Conservation (phyloP, 2,329 filamentous ascomycete species). For the Didymella lethalis region DNA sequence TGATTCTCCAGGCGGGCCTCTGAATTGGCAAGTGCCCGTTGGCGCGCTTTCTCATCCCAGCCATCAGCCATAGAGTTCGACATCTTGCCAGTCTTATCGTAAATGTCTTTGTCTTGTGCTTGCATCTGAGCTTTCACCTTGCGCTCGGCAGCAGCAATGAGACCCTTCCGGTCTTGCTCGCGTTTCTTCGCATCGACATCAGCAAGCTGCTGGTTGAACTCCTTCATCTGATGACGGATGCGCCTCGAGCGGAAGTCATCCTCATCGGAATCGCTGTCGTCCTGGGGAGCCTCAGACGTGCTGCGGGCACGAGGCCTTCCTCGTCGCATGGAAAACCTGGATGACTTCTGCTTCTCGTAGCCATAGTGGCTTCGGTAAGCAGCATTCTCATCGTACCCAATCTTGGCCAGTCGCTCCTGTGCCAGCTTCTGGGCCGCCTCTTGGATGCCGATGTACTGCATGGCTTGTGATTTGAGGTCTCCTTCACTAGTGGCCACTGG, state of each 20-base stretch:
- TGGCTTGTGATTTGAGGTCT: slow-evolving; percentile 62
- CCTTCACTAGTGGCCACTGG: slow-evolving; percentile 39
- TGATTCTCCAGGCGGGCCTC: slow-evolving; percentile 66
- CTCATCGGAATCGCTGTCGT: slow-evolving; percentile 50
- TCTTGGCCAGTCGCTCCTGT: slow-evolving; percentile 80
- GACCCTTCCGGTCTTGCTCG: slow-evolving; percentile 73
- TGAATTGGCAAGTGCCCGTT: slow-evolving; percentile 71
- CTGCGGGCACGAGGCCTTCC: slow-evolving; percentile 70
- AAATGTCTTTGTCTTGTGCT: slow-evolving; percentile 82
- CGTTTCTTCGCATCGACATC: slow-evolving; percentile 78
- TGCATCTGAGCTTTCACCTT: slow-evolving; percentile 84
- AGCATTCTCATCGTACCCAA: slow-evolving; percentile 73
- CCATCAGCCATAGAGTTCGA: slow-evolving; percentile 73
- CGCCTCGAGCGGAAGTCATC: slow-evolving; percentile 74
- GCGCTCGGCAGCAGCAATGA: slow-evolving; percentile 81
- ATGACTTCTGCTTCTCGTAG: slow-evolving; percentile 57
- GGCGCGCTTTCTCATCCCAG: slow-evolving; percentile 80
- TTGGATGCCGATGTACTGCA: slow-evolving; percentile 71
- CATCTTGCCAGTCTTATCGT: slow-evolving; percentile 76
- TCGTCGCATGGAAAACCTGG: slow-evolving; percentile 61
- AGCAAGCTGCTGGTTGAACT: slow-evolving; percentile 72
- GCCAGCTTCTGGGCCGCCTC: slow-evolving; percentile 88
- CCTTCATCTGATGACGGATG: slow-evolving; percentile 80
- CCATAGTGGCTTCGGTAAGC: slow-evolving; percentile 82
- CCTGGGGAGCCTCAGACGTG: slow-evolving; percentile 59